Base-by-base conservation (phyloP, 495 filamentous ascomycete genomes). In the Penicillium pancosmium region DNA sequence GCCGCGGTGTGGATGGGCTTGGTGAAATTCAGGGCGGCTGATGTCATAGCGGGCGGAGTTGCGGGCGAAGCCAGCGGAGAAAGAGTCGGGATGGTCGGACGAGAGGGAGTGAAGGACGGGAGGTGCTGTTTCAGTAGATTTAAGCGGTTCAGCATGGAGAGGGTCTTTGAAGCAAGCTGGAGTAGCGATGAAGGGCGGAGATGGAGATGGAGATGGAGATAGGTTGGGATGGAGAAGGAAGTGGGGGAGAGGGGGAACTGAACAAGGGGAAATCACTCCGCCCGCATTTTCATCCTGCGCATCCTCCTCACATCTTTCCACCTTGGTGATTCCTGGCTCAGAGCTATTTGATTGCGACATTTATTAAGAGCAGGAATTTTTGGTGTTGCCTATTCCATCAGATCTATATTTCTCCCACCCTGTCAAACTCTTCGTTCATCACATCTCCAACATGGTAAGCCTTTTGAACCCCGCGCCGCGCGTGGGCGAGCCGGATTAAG, bases 1-100 rank as follows among this genome's bases (percentile, higher is more conserved):
- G 90, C 94, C 31, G 94, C 94, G 50, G 93, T 97, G 67, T 92
- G 86, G 57, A 96, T 94, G 56, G 80, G 85, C 63, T 82, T 82
- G 51, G 78, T 79, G 56, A 48, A 48, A 19, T 48, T 48, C 19
- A 27, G 11, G 25, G 70, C 66, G 59, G 75, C 72, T 78, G 79
- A 82, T 75, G 83, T 80, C 80, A 89, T 90, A 60, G 80, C 68
- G 69, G 62, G 61, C 55, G 53, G 65, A 61, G 46, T 50, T 52
- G 15, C 62, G 33, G 55, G 63, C 62, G 57, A 56, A 62, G 59
- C 62, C 55, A 60, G 57, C 62, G 46, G 79, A 34, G 68, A 61
- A 61, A 58, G 55, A 81, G 83, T 16, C 2, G 62, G 19, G 12
- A 59, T n/a, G 12, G 67, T 19, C 18, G 76, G 73, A 57, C 51